Evolutionary conservation across 495 filamentous ascomycete genomes (phyloP), one percentile per base, ranked within the genome.

Genomic region (Chaetomidium leptoderma): DNA sequence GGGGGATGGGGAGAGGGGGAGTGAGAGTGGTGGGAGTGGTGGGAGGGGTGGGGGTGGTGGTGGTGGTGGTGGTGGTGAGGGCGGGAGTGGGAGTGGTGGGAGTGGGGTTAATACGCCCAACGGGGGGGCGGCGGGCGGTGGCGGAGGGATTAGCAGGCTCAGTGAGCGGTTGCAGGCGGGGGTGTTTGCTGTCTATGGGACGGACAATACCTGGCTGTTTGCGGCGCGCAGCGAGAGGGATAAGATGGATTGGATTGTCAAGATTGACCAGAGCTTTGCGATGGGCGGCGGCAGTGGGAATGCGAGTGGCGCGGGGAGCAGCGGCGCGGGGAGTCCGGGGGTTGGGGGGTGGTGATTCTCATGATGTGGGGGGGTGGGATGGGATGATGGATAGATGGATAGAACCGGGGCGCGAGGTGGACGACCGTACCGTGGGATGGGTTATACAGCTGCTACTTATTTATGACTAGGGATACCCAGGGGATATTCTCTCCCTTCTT

Each of bases 171-270:
- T 81, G 74, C 74, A 78, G 55, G 80, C 83, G 32, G 86, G 86
- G 62, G 86, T 97, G 36, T 98, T 92, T 77, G 93, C 95, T 13
- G 83, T 99, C 45, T 97, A 96, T 67, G 92, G 89, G 36, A 86
- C 86, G 58, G 84, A 92, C 65, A 96, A 96, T 64, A 95, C 92
- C 36, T 99, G 89, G 82, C 76, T 99, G 50, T 97, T 99, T 73
- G 89, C 90, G 24, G 88, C 90, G 42, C 77, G 90, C 46, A 90
- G 82, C 55, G 92, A 96, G 74, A 76, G 83, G 14, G 90, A 96
- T 65, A 95, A 95, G 75, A 83, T 90, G 24, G 92, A 97, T 66
- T 98, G 93, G 93, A 93, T 97, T 63, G 75, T 89, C 63, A 85
- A 84, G 66, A 87, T 96, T 57, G 83, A 86, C 61, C 81, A 85